A percentile compares a stretch with the other conserved stretches of the same genome.
phyloP scores from a whole-genome alignment of 202 grass and related monocot genomes.

The Saccharum hybrid region DNA sequence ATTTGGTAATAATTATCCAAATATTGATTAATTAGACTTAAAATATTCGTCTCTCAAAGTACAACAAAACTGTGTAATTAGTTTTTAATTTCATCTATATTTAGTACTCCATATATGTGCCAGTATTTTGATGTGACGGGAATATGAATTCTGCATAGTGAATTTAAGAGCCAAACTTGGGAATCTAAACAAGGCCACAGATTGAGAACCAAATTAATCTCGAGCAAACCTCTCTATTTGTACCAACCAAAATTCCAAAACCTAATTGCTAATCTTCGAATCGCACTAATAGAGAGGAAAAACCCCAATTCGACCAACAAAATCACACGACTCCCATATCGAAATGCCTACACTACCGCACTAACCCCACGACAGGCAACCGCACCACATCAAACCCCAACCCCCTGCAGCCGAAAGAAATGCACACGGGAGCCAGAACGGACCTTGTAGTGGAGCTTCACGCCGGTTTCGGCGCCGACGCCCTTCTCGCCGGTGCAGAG shows the following conservation, averaged over 20 bases:
- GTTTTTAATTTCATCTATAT: too few relatives aligned
- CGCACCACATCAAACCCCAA: constrained; percentile 13
- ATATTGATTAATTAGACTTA: too few relatives aligned
- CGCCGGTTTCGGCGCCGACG: constrained; percentile 55
- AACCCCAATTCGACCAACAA: neutral
- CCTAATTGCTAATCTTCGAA: neutral
- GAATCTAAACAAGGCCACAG: too few relatives aligned
- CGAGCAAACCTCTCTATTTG: neutral
- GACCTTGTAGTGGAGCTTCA: constrained; percentile 84
- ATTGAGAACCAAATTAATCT: constrained; percentile 20
- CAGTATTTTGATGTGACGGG: too few relatives aligned
- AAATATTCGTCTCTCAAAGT: too few relatives aligned
- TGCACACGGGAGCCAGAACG: neutral
- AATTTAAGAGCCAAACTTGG: too few relatives aligned
- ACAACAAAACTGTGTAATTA: too few relatives aligned
- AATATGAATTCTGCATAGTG: too few relatives aligned
- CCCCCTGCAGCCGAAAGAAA: neutral
- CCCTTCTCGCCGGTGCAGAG: constrained; percentile 95
- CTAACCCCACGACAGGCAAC: neutral
- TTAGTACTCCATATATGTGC: too few relatives aligned
- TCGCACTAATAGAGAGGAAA: neutral
- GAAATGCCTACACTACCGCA: constrained; percentile 14
- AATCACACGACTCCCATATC: constrained; percentile 7
- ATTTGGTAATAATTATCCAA: too few relatives aligned
- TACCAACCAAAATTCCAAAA: constrained; percentile 1